Evolutionary conservation across 495 filamentous ascomycete species (phyloP), one percentile per base, ranked within the genome.

Genomic region (Rostrohypoxylon terebratum): DNA sequence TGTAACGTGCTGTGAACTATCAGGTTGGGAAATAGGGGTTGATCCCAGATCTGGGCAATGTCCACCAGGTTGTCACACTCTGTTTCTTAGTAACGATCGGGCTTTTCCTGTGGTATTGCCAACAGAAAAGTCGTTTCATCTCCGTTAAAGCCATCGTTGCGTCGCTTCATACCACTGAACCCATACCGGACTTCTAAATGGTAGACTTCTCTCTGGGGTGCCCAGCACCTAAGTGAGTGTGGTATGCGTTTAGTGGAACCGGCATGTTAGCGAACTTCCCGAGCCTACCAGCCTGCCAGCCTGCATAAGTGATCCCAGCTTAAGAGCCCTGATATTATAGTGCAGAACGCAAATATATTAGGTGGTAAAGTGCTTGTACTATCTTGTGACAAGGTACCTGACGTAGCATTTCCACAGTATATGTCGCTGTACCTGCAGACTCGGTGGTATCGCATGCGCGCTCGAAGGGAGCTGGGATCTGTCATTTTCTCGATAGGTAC

Each of bases 251-350:
- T 45, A 14, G 38, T 14, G 38, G 38, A 42, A 42, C 38, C 38
- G 38, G 38, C n/a, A n/a, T n/a, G 13, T 13, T 42, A 13, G 38
- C 10, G 58, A 66, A 45, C 69, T 72, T 67, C 69, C 63, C 63
- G 50, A 34, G 59, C 59, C 50, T 16, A 50, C 63, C n/a, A n/a
- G n/a, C n/a, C n/a, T n/a, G 51, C 63, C 66, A 66, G 69, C 69
- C 58, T 67, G 38, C 48, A 18, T 13, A 7, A 54, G 33, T 10
- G 36, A 33, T 63, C 63, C 48, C 63, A 28, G 45, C 50, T 57
- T 57, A 21, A 45, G 42, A 45, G 5, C 42, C 18, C 42, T 20
- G 18, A 45, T 45, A 45, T 57, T 40, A 44, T 28, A 18, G 55
- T 61, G 55, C 42, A 60, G 47, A 55, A n/a, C 42, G 47, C 47